Percentiles rank a stretch among this genome's conserved stretches.
Conservation (phyloP, 805 yeast species). For the Candida chauliodis region DNA sequence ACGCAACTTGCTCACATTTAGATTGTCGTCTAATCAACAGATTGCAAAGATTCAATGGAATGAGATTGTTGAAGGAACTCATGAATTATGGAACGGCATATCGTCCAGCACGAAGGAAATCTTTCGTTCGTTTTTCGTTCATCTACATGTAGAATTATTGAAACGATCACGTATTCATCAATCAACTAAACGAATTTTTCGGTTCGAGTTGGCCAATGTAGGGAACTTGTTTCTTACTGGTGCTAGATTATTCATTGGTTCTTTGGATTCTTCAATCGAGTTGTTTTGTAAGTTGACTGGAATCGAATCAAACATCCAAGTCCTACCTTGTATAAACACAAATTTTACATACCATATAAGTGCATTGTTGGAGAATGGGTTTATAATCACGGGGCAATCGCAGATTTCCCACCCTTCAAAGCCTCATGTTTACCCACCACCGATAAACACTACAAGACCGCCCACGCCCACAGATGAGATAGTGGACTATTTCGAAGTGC, state of each 20-base stretch:
- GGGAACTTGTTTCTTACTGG: constrained; percentile 87
- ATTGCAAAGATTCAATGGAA: constrained; percentile 74
- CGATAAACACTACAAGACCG: constrained; percentile 22
- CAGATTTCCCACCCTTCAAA: constrained; percentile 85
- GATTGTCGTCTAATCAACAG: constrained; percentile 46
- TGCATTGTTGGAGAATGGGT: constrained; percentile 67
- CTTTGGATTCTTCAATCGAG: constrained; percentile 81
- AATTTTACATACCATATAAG: constrained; percentile 84
- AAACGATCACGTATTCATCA: constrained; percentile 54
- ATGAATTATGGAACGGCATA: constrained; percentile 60
- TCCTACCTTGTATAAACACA: constrained; percentile 80
- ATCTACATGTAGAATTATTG: constrained; percentile 72
- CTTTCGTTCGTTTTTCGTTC: constrained; percentile 71
- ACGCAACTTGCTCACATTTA: constrained; percentile 35
- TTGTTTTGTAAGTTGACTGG: constrained; percentile 62
- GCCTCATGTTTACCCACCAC: constrained; percentile 21
- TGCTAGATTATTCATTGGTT: constrained; percentile 75
- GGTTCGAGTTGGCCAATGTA: constrained; percentile 73
- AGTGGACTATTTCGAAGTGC: constrained; percentile 3
- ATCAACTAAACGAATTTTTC: constrained; percentile 50
- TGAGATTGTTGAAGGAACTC: constrained; percentile 73
- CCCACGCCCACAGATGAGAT: constrained; percentile 17
- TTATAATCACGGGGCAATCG: constrained; percentile 81
- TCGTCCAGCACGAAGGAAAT: constrained; percentile 65
- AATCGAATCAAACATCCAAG: constrained; percentile 49